Conservation (phyloP, 768 basidiomycete species). For the Hortiboletus campestris region DNA sequence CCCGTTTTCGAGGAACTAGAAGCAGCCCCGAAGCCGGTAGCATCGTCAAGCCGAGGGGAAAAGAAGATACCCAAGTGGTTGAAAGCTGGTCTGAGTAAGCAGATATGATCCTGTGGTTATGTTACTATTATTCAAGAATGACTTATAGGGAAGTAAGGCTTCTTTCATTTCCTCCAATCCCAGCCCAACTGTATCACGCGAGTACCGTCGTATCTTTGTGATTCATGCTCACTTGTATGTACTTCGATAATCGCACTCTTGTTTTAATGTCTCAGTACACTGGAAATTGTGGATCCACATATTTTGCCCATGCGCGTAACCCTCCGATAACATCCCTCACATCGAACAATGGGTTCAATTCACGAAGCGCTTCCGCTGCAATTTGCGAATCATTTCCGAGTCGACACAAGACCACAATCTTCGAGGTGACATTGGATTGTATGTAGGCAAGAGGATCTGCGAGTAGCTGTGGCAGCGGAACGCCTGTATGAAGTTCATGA, state of each 20-base stretch:
- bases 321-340: conserved; percentile 81
- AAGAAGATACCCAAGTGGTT: conserved; percentile 81
- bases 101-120: neutral
- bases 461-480: conserved; percentile 67
- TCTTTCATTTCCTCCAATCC: conserved; percentile 34
- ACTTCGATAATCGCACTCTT: neutral
- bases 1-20: conserved; percentile 34
- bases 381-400: conserved; percentile 93
- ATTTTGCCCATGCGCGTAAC: conserved; percentile 70
- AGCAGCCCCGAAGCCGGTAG: conserved; percentile 2
- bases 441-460: conserved; percentile 53
- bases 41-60: conserved; percentile 10
- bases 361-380: conserved; percentile 55
- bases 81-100: conserved; percentile 62
- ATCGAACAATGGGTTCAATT: conserved; percentile 22
- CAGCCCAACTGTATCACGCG: conserved; percentile 1
- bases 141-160: conserved; percentile 28
- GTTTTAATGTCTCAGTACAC: conserved; percentile 54
- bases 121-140: neutral
- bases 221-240: conserved; percentile 4
- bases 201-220: conserved; percentile 1
- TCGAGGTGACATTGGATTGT: conserved; percentile 22
- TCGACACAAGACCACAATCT: conserved; percentile 69
- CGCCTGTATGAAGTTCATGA: conserved; percentile 47
- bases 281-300: conserved; percentile 77